Percentiles rank a stretch among this genome's conserved stretches.
These are phyloP conservation scores for Gautieria morchelliformis DNA, from an alignment of 768 basidiomycete genomes.

Conservation along the genomic window DNA sequence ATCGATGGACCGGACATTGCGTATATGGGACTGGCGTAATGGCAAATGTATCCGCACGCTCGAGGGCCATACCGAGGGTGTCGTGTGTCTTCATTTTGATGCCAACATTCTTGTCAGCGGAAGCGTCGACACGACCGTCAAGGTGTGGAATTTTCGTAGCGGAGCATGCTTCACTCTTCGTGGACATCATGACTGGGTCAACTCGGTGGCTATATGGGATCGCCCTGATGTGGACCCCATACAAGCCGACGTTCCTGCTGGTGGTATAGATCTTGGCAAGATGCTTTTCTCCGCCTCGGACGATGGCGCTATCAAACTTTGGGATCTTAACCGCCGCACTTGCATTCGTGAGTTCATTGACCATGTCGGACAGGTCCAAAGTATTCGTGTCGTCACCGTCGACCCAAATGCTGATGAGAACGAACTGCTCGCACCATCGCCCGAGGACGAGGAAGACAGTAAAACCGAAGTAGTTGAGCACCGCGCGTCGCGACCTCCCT, in stretches of 20 bases:
- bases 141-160: slow-evolving; percentile 88
- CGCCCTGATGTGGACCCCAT: slow-evolving; percentile 17
- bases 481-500: not conserved
- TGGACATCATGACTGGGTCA: slow-evolving; percentile 95
- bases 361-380: slow-evolving; percentile 93
- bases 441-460: slow-evolving; percentile 16
- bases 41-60: slow-evolving; percentile 83
- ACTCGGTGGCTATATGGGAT: slow-evolving; percentile 91
- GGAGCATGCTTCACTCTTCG: slow-evolving; percentile 87
- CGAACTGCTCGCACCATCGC: slow-evolving; percentile 18
- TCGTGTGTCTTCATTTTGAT: slow-evolving; percentile 88
- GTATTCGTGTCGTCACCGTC: slow-evolving; percentile 67
- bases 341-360: slow-evolving; percentile 81
- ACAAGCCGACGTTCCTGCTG: slow-evolving; percentile 23
- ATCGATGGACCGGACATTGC: slow-evolving; percentile 91
- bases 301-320: slow-evolving; percentile 86
- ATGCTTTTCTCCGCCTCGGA: slow-evolving; percentile 98
- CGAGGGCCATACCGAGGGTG: slow-evolving; percentile 84
- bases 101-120: slow-evolving; percentile 87
- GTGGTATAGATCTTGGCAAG: slow-evolving; percentile 70
- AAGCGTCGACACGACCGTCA: slow-evolving; percentile 89
- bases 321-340: slow-evolving; percentile 76
- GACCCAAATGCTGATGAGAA: slow-evolving; percentile 28
- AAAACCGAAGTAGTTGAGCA: slow-evolving; percentile 15
- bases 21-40: slow-evolving; percentile 93